phyloP scores from a whole-genome alignment of 257 asterid species.

The Solanum gandarillasii region DNA sequence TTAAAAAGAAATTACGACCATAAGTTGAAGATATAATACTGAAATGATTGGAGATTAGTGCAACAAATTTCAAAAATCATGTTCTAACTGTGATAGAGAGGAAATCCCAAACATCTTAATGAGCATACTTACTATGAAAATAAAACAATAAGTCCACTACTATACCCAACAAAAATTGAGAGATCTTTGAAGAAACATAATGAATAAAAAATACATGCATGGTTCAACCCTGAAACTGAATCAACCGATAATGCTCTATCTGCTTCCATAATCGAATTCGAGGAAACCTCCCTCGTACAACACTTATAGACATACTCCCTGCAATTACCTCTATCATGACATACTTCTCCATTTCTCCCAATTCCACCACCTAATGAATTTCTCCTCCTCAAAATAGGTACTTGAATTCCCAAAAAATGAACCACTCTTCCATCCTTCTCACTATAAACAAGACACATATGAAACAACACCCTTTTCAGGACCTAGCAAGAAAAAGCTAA shows the following conservation, averaged over 20 bases:
- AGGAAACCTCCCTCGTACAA: constrained; percentile 75
- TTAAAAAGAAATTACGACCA: not conserved
- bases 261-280: constrained; percentile 24
- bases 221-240: constrained; percentile 26
- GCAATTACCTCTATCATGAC: constrained; percentile 28
- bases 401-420: constrained; percentile 38
- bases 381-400: constrained; percentile 52
- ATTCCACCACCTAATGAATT: constrained; percentile 20
- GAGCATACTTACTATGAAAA: not conserved
- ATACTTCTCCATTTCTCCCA: constrained; percentile 16
- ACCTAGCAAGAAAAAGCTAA: constrained; percentile 36
- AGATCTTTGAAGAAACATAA: not conserved
- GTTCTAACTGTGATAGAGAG: not conserved
- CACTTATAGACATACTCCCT: constrained; percentile 40
- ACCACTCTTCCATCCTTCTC: constrained; percentile 58
- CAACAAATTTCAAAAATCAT: not conserved
- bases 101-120: not conserved
- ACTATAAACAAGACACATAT: constrained; percentile 70
- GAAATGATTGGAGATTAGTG: not conserved
- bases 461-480: constrained; percentile 87
- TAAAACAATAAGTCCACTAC: not conserved
- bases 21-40: not conserved
- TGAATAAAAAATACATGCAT: constrained; percentile 32
- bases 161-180: not conserved
- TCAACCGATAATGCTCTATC: constrained; percentile 23